A percentile compares a stretch with the other conserved stretches of the same genome.
These are phyloP conservation scores for Arthrobotrys sinensis DNA, from an alignment of 2,329 filamentous ascomycete genomes.

Conservation along the genomic window DNA sequence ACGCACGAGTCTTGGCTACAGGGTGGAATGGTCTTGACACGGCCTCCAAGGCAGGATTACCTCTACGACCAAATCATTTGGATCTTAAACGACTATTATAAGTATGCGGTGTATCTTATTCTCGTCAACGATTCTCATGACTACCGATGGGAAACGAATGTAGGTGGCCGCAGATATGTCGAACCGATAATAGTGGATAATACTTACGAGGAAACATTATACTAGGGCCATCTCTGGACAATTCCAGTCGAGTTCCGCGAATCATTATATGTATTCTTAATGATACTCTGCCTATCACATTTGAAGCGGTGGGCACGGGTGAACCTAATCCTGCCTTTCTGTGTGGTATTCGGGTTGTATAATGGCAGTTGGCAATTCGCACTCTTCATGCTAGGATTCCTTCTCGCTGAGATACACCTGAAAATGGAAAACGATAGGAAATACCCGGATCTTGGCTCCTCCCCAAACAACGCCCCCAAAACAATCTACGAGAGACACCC, in stretches of 20 bases:
- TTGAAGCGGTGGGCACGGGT: slow-evolving; percentile 66
- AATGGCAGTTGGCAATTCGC: slow-evolving; percentile 29
- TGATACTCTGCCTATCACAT: slow-evolving; percentile 67
- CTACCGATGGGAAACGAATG: slow-evolving; percentile 36
- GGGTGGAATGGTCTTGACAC: slow-evolving; percentile 11
- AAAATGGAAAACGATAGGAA: slow-evolving; percentile 2
- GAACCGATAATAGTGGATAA: not conserved
- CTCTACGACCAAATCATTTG: slow-evolving; percentile 26
- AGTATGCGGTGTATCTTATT: slow-evolving; percentile 12
- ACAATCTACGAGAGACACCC: not conserved
- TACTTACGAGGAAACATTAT: not conserved
- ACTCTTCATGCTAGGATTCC: slow-evolving; percentile 38
- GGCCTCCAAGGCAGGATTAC: slow-evolving; percentile 24
- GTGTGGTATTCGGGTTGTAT: not conserved
- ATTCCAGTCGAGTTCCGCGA: slow-evolving; percentile 71
- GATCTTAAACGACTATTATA: slow-evolving; percentile 30
- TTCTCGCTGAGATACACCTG: slow-evolving; percentile 36
- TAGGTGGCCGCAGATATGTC: slow-evolving; percentile 2
- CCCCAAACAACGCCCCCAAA: not conserved
- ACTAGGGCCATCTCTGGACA: slow-evolving; percentile 69
- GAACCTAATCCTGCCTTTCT: slow-evolving; percentile 61
- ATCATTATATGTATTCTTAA: slow-evolving; percentile 70
- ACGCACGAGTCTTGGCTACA: slow-evolving; percentile 6
- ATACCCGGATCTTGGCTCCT: not conserved
- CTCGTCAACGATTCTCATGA: not conserved